Conservation (phyloP, 129 eudicot genomes). For the Flaveria brownii region DNA sequence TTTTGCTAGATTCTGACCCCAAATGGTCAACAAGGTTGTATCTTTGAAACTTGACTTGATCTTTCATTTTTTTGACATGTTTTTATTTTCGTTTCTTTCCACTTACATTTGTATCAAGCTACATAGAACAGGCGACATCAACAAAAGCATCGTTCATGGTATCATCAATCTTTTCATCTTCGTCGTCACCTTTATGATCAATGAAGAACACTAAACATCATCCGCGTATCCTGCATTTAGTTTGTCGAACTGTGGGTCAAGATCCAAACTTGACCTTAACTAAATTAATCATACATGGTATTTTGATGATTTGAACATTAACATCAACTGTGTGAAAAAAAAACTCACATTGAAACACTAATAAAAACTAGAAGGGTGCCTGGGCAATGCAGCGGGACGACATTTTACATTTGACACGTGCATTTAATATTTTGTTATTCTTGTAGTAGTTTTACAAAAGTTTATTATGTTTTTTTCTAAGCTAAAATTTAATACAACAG, state of each 20-base stretch:
- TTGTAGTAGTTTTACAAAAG: no score
- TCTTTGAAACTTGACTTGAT: slow-evolving; percentile 53
- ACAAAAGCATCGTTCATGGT: slow-evolving; percentile 51
- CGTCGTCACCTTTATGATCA: slow-evolving; percentile 57
- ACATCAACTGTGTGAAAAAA: no score
- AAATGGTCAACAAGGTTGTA: slow-evolving; percentile 35
- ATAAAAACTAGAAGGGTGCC: no score
- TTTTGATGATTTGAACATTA: slow-evolving; percentile 38
- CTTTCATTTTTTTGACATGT: slow-evolving; percentile 29
- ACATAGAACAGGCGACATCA: slow-evolving; percentile 59
- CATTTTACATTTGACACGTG: no score
- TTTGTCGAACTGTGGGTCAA: slow-evolving; percentile 33
- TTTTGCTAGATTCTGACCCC: slow-evolving; percentile 31
- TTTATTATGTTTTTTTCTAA: no score
- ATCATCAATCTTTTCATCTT: slow-evolving; percentile 45
- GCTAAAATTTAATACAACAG: no score
- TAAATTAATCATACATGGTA: slow-evolving; percentile 34
- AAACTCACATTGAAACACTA: no score
- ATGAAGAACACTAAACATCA: slow-evolving; percentile 48
- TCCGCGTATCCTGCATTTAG: slow-evolving; percentile 34
- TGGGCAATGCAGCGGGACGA: no score
- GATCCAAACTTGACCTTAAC: slow-evolving; percentile 32
- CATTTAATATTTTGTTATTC: no score
- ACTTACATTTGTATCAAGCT: slow-evolving; percentile 35
- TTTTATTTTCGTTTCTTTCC: slow-evolving; percentile 55